Evolutionary conservation across 192 early-diverging fungal genomes (phyloP), one percentile per base, ranked within the genome.

Genomic region (Thoreauomyces humboldtii): DNA sequence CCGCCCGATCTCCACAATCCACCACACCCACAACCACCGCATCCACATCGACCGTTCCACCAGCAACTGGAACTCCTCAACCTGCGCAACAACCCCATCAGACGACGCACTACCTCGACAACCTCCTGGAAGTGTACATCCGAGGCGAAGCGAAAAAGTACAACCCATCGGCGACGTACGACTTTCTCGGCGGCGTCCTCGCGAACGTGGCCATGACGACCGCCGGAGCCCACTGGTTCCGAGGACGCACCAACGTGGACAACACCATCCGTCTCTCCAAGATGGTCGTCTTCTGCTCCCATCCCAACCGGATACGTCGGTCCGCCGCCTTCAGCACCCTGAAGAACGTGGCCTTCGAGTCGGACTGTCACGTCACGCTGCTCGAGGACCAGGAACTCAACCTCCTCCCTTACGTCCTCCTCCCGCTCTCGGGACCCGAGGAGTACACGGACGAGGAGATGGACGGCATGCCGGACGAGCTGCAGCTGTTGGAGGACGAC

Each of bases 371-470:
- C 73, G 65, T 66, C 19, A 70, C 80, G 24, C 65, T 96, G 22
- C 61, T 96, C 34, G 77, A 88, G 54, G 82, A 81, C 37, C 48
- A 77, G 11, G 86, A 89, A 33, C 84, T 91, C 46, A 93, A 96
- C 47, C 72, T 95, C 47, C 71, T 96, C 25, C 90, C 91, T 1
- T 93, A 91, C 63, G 87, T 98, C 29, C 71, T 98, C 11, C 77
- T 96, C 34, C 96, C 96, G 17, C 76, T 94, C 33, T 91, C 89
- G 55, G 96, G 96, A 4, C 88, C 90, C 0, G 94, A 96, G 52
- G 94, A 98, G 57, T 94, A 88, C 70, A 87, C 89, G 55, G 80
- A 89, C 22, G 95, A 98, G 82, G 93, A 96, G 36, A 92, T 93
- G 86, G 94, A 96, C 31, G 79, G 78, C 3, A 88, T 98, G 81